Percentiles rank a stretch among this genome's conserved stretches.
Evolutionary conservation across 2,329 filamentous ascomycete species (phyloP).

Genomic region (Xylaria sp.): DNA sequence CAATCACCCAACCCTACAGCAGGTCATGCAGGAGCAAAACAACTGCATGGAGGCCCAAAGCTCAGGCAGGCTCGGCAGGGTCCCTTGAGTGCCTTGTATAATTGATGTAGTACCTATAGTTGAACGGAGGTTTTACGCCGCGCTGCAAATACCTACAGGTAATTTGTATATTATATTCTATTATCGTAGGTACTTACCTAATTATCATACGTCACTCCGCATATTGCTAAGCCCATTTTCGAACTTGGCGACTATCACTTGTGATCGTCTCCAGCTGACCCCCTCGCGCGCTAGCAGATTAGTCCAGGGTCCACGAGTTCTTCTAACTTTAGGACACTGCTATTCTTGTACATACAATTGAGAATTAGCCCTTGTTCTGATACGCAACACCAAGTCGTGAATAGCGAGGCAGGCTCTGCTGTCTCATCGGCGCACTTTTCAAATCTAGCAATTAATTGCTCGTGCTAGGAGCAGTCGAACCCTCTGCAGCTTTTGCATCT

Average conservation of each 20-base stretch:
- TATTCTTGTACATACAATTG: too few relatives aligned
- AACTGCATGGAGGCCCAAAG: not conserved
- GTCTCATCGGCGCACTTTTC: slow-evolving; percentile 2
- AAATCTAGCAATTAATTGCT: not conserved
- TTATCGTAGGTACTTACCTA: not conserved
- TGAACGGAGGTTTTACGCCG: not conserved
- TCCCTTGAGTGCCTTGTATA: not conserved
- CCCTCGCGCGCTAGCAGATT: not conserved
- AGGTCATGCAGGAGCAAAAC: not conserved
- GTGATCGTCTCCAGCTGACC: not conserved
- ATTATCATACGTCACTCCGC: not conserved
- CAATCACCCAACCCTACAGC: not conserved
- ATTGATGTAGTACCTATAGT: not conserved
- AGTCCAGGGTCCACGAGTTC: not conserved
- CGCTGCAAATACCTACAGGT: too few relatives aligned
- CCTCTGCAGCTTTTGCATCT: not conserved
- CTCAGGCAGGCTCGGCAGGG: not conserved
- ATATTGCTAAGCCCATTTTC: not conserved
- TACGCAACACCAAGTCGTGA: slow-evolving; percentile 7
- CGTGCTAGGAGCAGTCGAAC: not conserved
- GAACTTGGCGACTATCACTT: not conserved
- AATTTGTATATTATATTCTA: not conserved
- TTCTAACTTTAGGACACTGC: too few relatives aligned
- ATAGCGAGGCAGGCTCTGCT: not conserved
- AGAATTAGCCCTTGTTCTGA: too few relatives aligned